Base-by-base conservation (phyloP, 2,329 filamentous ascomycete genomes). In the Mycogone perniciosa region DNA sequence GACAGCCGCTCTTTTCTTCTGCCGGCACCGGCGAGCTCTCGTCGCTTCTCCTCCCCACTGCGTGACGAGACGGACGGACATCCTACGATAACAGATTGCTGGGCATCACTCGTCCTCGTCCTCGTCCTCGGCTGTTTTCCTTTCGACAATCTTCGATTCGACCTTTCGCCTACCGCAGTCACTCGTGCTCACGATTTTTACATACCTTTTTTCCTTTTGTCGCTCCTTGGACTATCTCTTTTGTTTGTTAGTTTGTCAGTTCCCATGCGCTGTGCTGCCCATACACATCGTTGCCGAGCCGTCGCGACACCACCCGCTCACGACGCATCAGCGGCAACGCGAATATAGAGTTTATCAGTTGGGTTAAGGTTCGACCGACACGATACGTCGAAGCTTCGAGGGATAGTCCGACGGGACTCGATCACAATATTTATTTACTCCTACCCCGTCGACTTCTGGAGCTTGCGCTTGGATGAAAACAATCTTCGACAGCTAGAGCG, bases 211-310 rank as follows among this genome's bases (percentile, higher is more conserved):
- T 13, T 39, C 37, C 7, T 39, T 39, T 20, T 39, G 13, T 37
- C 37, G 30, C 31, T 44, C 45, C 42, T 40, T 20, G 20, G 20
- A 20, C 20, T 20, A 20, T 20, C 20, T 20, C 20, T 20, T 39
- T 39, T n/a, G 7, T 39, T 20, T 39, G n/a, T 39, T 39, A 6
- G n/a, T 37, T 37, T 8, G 34, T 37, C 4, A 37, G 10, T 37
- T 37, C 13, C 7, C 20, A 20, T 20, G 20, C 48, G 41, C 48
- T 50, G 41, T 8, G 26, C 34, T 44, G 40, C 34, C 45, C 42
- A 50, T 38, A 20, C 48, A 44, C 30, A 44, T 39, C 46, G 31
- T 45, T 34, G 46, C 46, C 48, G 48, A 41, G 45, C 48, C 26
- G 48, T 42, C 48, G 45, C 48, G 35, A 45, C 35, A 45, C 35